A percentile compares a stretch with the other conserved stretches of the same genome.
These are phyloP conservation scores for Strigomonas culicis DNA, from an alignment of 208 protist genomes.

Conservation along the genomic window DNA sequence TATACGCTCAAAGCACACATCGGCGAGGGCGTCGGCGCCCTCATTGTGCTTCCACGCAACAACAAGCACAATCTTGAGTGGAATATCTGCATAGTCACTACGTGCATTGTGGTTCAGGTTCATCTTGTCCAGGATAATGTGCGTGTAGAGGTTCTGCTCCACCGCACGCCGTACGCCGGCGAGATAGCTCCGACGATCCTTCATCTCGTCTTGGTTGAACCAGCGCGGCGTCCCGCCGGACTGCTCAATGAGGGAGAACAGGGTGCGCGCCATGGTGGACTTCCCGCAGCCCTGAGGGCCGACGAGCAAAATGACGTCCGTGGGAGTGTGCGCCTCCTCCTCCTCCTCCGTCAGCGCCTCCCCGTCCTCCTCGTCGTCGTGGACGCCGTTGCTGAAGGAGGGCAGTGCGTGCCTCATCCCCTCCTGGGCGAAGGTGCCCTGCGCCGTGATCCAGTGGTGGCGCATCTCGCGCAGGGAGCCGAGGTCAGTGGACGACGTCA, in stretches of 20 bases:
- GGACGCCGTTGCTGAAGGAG: not conserved
- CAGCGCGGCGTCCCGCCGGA: conserved; percentile 47
- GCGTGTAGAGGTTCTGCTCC: conserved; percentile 34
- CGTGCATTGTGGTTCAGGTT: conserved; percentile 59
- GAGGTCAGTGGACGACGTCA: conserved; percentile 47
- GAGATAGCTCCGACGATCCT: conserved; percentile 45
- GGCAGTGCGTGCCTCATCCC: not conserved
- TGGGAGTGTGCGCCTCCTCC: conserved; percentile 1
- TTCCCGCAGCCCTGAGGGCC: conserved; percentile 85
- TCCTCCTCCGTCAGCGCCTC: conserved; percentile 1
- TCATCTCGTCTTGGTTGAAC: conserved; percentile 85
- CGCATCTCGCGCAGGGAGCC: conserved; percentile 38
- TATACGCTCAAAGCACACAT: conserved; percentile 60
- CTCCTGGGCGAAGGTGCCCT: conserved; percentile 29
- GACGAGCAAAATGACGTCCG: conserved; percentile 56
- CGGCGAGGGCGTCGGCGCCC: conserved; percentile 37
- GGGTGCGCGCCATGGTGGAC: conserved; percentile 63
- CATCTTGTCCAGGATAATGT: conserved; percentile 85
- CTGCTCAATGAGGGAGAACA: conserved; percentile 58
- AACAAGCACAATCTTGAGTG: conserved; percentile 27
- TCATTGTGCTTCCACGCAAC: conserved; percentile 46
- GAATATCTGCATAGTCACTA: conserved; percentile 37
- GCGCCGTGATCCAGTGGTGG: conserved; percentile 55
- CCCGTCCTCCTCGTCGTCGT: conserved; percentile 23
- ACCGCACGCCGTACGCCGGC: conserved; percentile 37